Conservation (phyloP, 371 early-diverging fungal genomes). For the Zychaea mexicana region DNA sequence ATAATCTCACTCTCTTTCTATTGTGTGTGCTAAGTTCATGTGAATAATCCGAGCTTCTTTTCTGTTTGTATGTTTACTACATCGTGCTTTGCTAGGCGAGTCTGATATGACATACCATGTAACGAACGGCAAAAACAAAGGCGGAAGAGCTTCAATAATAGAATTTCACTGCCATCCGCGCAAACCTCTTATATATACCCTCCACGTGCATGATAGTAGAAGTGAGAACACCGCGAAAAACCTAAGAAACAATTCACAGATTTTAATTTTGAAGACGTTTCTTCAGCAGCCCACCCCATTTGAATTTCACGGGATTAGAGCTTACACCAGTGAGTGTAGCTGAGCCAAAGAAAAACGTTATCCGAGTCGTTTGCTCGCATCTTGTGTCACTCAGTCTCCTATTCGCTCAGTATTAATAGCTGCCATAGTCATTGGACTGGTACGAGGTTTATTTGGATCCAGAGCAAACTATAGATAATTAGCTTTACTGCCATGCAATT, state of each 20-base stretch:
- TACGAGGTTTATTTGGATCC: too few species aligned
- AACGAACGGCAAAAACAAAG: constrained; percentile 58
- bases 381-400: too few species aligned
- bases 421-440: too few species aligned
- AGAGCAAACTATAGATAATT: too few species aligned
- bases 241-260: too few species aligned
- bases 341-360: constrained; percentile 44
- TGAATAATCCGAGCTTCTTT: too few species aligned
- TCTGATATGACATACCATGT: constrained; percentile 68
- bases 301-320: too few species aligned
- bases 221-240: constrained; percentile 55
- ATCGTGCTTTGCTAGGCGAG: constrained; percentile 64
- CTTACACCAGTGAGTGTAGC: constrained; percentile 43
- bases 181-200: constrained; percentile 39
- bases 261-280: too few species aligned
- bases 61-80: not conserved
- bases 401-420: too few species aligned
- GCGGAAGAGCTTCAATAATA: constrained; percentile 73
- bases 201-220: constrained; percentile 62
- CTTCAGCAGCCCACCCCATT: not conserved
- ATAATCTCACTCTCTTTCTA: too few species aligned
- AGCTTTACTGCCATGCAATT: too few species aligned
- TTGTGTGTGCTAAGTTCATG: too few species aligned
- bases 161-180: constrained; percentile 71
- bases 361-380: constrained; percentile 71